These are phyloP conservation scores for Leptomonas seymouri DNA, from an alignment of 208 protist genomes.

Conservation along the genomic window DNA sequence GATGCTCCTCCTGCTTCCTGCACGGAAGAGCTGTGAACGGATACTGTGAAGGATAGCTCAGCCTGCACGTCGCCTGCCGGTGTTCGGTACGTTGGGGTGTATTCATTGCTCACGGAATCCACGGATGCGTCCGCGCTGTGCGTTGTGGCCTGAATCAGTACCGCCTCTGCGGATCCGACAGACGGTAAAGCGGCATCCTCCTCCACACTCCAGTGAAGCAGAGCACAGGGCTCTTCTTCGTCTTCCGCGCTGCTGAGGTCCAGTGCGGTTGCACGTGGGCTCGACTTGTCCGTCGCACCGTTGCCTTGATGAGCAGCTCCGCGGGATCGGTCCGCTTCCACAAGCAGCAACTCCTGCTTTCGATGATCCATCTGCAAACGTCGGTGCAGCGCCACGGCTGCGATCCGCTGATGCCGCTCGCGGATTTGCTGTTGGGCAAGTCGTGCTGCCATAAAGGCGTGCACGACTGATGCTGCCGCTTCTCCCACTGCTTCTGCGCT, in stretches of 20 bases:
- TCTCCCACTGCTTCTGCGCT: background rate
- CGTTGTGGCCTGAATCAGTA: background rate
- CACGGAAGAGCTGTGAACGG: background rate
- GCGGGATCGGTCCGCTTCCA: too few species aligned
- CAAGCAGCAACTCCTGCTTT: background rate
- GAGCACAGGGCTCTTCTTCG: constrained; percentile 10
- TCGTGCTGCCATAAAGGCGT: background rate
- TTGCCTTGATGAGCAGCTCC: too few species aligned
- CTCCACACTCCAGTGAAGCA: constrained; percentile 22
- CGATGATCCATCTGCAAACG: background rate
- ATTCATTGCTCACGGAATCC: too few species aligned
- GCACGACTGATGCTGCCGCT: background rate
- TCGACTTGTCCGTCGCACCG: background rate
- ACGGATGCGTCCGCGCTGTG: too few species aligned
- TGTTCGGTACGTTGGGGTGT: background rate
- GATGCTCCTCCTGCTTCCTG: background rate
- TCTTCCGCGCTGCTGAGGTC: background rate
- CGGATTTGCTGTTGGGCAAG: background rate
- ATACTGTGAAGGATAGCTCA: background rate
- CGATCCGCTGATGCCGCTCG: background rate
- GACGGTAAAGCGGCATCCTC: constrained; percentile 3
- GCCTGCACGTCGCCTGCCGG: background rate
- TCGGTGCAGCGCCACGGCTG: background rate
- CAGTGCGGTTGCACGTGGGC: background rate
- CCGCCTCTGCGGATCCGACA: background rate